Conservation (phyloP, 352 stramenopile species). For the Pythium oligandrum region DNA sequence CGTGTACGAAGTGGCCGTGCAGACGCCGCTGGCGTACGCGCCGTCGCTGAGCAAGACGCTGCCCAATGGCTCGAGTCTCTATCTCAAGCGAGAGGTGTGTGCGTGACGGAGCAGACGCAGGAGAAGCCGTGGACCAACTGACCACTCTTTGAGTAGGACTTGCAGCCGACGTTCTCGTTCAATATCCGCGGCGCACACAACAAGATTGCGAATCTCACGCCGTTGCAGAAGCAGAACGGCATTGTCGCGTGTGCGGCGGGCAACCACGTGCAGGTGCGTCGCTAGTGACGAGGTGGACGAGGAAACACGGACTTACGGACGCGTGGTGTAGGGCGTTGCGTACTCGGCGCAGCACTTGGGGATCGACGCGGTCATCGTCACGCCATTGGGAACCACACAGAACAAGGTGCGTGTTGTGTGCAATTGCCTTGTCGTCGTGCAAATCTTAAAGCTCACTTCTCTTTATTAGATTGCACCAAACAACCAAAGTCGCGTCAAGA, state of each 20-base stretch:
- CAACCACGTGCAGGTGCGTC: conserved; percentile 92
- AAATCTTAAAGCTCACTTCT: no score
- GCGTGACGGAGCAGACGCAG: not conserved
- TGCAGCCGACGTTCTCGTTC: conserved; percentile 98
- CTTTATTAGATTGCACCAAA: no score
- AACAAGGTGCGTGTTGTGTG: conserved; percentile 82
- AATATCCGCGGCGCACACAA: conserved; percentile 98
- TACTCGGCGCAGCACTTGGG: conserved; percentile 91
- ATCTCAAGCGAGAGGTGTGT: conserved; percentile 91
- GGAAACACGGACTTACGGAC: no score
- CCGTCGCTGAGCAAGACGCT: conserved; percentile 51
- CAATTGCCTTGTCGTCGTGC: no score
- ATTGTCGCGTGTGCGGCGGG: conserved; percentile 83
- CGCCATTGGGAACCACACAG: conserved; percentile 91
- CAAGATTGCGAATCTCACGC: conserved; percentile 95
- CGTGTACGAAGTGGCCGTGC: conserved; percentile 78
- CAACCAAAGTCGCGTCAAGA: conserved; percentile 73
- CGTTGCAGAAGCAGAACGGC: conserved; percentile 68
- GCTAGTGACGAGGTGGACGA: not conserved
- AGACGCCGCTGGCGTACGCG: conserved; percentile 66
- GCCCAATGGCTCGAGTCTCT: conserved; percentile 58
- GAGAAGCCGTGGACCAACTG: not conserved
- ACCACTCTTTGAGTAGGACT: conserved; percentile 53
- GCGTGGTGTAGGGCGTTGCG: conserved; percentile 79
- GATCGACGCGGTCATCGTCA: conserved; percentile 95